A percentile compares a stretch with the other conserved stretches of the same genome.
Conservation (phyloP, 1,284 basidiomycete species). For the Prillingera fragicola region DNA sequence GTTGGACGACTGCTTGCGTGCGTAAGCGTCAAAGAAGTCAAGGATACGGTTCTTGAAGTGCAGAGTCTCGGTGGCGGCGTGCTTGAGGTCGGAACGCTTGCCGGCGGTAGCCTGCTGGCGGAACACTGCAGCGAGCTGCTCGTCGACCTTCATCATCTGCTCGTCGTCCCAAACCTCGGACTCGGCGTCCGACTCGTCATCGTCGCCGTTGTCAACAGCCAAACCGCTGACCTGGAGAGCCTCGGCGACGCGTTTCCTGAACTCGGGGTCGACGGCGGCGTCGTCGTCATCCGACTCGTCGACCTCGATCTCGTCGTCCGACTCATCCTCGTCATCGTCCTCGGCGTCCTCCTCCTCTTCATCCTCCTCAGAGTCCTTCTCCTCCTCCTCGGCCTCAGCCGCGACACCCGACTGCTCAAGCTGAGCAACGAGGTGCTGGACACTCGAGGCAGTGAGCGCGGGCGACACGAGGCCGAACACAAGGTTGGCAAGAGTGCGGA, state of each 20-base stretch:
- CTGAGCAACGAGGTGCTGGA: conserved; percentile 82
- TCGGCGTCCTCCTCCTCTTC: conserved; percentile 48
- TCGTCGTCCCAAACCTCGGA: conserved; percentile 87
- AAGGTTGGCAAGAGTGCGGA: conserved; percentile 73
- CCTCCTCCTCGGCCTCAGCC: conserved; percentile 48
- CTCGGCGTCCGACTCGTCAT: conserved; percentile 48
- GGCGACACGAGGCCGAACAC: conserved; percentile 71
- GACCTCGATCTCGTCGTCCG: conserved; percentile 45
- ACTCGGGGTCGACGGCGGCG: conserved; percentile 58
- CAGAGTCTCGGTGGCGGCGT: conserved; percentile 59
- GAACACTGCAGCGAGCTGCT: conserved; percentile 87
- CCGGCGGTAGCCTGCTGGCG: conserved; percentile 53
- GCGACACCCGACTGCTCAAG: conserved; percentile 54
- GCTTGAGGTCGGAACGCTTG: conserved; percentile 51
- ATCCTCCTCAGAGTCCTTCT: conserved; percentile 51
- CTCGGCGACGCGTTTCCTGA: conserved; percentile 70
- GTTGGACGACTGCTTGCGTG: conserved; percentile 68
- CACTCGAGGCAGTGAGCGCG: conserved; percentile 64
- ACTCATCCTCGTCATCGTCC: conserved; percentile 42
- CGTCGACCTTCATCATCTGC: conserved; percentile 94
- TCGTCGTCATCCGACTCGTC: conserved; percentile 47
- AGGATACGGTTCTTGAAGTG: conserved; percentile 93
- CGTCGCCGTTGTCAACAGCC: conserved; percentile 47
- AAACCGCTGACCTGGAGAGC: conserved; percentile 70
- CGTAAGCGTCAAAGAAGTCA: conserved; percentile 79